Evolutionary conservation across 306 rosid species (phyloP), one percentile per base, ranked within the genome.

Genomic region (Inga leiocalycina): DNA sequence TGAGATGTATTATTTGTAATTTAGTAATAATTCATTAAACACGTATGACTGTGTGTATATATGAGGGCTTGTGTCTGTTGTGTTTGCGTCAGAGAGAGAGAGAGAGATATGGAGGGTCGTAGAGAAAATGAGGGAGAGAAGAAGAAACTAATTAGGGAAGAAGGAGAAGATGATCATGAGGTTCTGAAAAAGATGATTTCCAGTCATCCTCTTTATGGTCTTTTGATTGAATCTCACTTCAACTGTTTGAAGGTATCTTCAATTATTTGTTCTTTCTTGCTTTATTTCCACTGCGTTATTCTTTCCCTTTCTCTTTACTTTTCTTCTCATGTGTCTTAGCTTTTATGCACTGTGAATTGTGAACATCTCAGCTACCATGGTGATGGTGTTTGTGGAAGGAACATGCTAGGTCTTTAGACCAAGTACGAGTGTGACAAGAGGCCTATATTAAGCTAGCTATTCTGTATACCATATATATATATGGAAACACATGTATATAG

Each of bases 141-240:
- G 43, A 39, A 6, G 43, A 39, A 6, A 45, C 75, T 17, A 22
- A 32, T 8, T 5, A 69, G 71, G 22, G 46, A 34, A 3, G 46
- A 67, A 24, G 68, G 12, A 24, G 65, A 8, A 0, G 16, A 61
- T 27, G 67, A 61, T 11, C 68, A 34, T 10, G 78, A 81, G 27
- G 84, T 49, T 73, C 83, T 86, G 34, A 86, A 86, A 79, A 83
- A 48, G 77, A 86, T 65, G 89, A 86, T 86, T 66, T 44, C 80
- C 5, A 68, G 24, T 11, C 86, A 86, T 80, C 86, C 89, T 35
- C 51, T 76, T 69, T 86, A 79, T 83, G 84, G 75, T 16, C 75
- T 83, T 51, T 34, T 86, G 84, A 27, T 83, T 67, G 77, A 86
- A 70, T 79, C 84, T 30, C 89, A 86, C 79, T 48, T 76, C 41